These are phyloP conservation scores for Craspedostauros australis DNA, from an alignment of 108 stramenopile genomes.

Conservation along the genomic window DNA sequence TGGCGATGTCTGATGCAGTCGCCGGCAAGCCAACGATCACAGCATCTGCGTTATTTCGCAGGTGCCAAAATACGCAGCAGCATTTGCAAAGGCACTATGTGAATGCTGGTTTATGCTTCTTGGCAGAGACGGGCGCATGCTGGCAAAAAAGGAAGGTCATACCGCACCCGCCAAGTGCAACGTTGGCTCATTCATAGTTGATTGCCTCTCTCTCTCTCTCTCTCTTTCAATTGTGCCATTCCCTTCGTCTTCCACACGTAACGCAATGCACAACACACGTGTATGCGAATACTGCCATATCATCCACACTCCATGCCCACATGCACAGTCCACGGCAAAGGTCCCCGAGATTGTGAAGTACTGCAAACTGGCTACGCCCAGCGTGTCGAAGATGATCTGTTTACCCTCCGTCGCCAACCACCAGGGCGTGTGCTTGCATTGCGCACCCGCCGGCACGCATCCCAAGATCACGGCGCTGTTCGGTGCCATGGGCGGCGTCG, in stretches of 20 bases:
- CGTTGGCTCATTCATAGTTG: neutral
- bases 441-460: neutral
- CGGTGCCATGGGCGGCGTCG: constrained; percentile 40
- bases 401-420: constrained; percentile 54
- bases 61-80: too few relatives aligned
- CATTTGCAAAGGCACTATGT: too few relatives aligned
- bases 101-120: too few relatives aligned
- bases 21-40: too few relatives aligned
- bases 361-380: constrained; percentile 14
- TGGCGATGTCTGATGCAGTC: too few relatives aligned
- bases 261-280: too few relatives aligned
- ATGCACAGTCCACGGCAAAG: constrained; percentile 26
- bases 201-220: neutral
- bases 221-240: constrained; percentile 7
- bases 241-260: neutral
- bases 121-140: too few relatives aligned
- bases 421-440: constrained; percentile 38
- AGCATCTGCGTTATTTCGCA: too few relatives aligned
- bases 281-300: neutral
- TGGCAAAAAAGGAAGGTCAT: too few relatives aligned
- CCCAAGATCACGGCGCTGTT: constrained; percentile 10
- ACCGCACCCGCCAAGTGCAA: neutral
- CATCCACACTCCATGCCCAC: neutral
- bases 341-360: constrained; percentile 16
- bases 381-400: constrained; percentile 82